Evolutionary conservation across 2,329 filamentous ascomycete species (phyloP).

Genomic region (Verticillium zaregamsianum): DNA sequence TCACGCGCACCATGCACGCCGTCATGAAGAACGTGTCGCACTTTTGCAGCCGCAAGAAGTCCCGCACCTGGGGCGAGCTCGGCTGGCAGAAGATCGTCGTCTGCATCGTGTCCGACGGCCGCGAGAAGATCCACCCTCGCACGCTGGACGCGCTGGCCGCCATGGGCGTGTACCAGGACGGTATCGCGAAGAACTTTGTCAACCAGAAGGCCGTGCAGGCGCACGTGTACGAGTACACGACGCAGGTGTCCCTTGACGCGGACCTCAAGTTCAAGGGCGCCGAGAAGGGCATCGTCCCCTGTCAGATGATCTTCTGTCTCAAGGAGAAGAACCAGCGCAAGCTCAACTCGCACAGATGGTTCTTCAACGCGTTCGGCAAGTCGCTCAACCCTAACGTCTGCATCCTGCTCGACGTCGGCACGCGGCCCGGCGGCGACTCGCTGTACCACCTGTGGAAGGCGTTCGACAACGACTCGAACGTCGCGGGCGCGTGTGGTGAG

Average conservation of each 20-base stretch:
- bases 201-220: slow-evolving; percentile 94
- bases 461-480: slow-evolving; percentile 95
- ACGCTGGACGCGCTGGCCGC: slow-evolving; percentile 92
- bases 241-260: slow-evolving; percentile 90
- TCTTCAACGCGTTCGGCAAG: slow-evolving; percentile 96
- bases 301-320: slow-evolving; percentile 96
- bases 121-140: slow-evolving; percentile 82
- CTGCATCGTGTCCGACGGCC: slow-evolving; percentile 91
- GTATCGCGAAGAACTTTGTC: slow-evolving; percentile 97
- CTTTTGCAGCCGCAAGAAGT: slow-evolving; percentile 89
- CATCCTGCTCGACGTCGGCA: slow-evolving; percentile 94
- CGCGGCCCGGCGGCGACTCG: slow-evolving; percentile 80
- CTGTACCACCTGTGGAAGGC: slow-evolving; percentile 99
- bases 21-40: slow-evolving; percentile 98
- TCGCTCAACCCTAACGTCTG: slow-evolving; percentile 94
- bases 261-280: slow-evolving; percentile 98
- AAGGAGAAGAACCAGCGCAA: slow-evolving; percentile 99
- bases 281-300: slow-evolving; percentile 97
- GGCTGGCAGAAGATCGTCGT: slow-evolving; percentile 99
- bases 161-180: slow-evolving; percentile 96
- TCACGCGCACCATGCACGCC: slow-evolving; percentile 96
- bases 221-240: slow-evolving; percentile 98
- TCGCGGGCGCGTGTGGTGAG: slow-evolving; percentile 93
- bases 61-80: slow-evolving; percentile 91
- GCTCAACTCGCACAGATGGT: slow-evolving; percentile 97